These are phyloP conservation scores for Coleophoma eucalyptorum DNA, from an alignment of 2,329 filamentous ascomycete genomes.

Conservation along the genomic window DNA sequence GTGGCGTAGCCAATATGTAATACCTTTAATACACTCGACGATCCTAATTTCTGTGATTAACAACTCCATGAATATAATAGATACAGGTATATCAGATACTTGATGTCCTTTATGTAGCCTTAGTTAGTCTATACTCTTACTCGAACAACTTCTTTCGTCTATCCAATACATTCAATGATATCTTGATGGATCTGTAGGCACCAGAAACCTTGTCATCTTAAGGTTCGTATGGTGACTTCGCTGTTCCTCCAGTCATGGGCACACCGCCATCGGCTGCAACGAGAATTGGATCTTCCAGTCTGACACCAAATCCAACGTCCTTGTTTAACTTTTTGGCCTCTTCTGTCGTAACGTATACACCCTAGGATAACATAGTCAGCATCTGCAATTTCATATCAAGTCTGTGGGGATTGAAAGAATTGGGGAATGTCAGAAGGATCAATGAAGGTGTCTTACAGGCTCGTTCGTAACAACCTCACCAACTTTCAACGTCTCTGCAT, in stretches of 20 bases:
- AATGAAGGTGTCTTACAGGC: slow-evolving; percentile 29
- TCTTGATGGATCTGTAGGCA: no score
- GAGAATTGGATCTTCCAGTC: slow-evolving; percentile 58
- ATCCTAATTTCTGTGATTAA: no score
- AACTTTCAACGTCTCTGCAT: slow-evolving; percentile 41
- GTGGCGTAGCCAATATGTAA: no score
- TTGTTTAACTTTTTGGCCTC: slow-evolving; percentile 24
- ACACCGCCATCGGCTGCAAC: slow-evolving; percentile 44
- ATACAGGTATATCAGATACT: no score
- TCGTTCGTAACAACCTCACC: slow-evolving; percentile 63
- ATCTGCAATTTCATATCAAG: not conserved
- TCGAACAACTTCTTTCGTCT: no score
- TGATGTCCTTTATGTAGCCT: no score
- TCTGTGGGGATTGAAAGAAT: no score
- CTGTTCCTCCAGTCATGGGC: slow-evolving; percentile 28
- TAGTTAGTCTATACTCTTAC: no score
- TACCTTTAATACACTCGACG: no score
- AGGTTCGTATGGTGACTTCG: slow-evolving; percentile 20
- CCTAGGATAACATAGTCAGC: slow-evolving; percentile 19
- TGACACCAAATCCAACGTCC: slow-evolving; percentile 51
- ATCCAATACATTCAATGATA: no score
- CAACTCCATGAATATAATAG: no score
- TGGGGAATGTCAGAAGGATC: no score
- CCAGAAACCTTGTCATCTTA: slow-evolving; percentile 3
- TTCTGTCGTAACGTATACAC: slow-evolving; percentile 46